phyloP scores from a whole-genome alignment of 148 eudicot species.

The Rhododendron griersonianum region DNA sequence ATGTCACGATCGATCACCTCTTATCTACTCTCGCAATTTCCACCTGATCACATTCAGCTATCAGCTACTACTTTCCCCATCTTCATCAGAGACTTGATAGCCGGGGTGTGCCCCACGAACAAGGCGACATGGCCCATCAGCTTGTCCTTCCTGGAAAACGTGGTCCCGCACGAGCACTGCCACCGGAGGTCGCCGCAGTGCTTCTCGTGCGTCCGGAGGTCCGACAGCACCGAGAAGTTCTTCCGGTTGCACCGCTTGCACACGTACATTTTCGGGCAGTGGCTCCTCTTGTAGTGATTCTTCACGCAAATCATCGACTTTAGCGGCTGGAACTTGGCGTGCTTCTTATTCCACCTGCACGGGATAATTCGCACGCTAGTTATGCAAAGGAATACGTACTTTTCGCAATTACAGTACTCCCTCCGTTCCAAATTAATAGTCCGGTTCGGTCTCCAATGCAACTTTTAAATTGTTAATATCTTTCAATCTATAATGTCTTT shows the following conservation, averaged over 20 bases:
- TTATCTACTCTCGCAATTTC: background rate
- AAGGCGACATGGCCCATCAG: conserved; percentile 83
- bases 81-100: conserved; percentile 10
- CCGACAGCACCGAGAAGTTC: conserved; percentile 75
- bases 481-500: no score
- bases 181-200: conserved; percentile 82
- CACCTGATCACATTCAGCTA: background rate
- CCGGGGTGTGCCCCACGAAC: conserved; percentile 70
- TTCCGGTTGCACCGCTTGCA: conserved; percentile 72
- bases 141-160: conserved; percentile 92
- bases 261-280: conserved; percentile 84
- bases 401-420: background rate
- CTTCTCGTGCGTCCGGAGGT: conserved; percentile 83
- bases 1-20: background rate
- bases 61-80: background rate
- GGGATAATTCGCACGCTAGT: conserved; percentile 14
- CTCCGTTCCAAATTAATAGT: no score
- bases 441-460: no score
- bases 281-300: conserved; percentile 91
- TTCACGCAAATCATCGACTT: conserved; percentile 85
- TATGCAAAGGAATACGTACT: background rate
- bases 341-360: conserved; percentile 70
- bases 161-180: conserved; percentile 89
- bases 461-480: no score
- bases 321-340: conserved; percentile 77